These are phyloP conservation scores for Arthrobotrys megalospora DNA, from an alignment of 2,329 filamentous ascomycete species.

Conservation along the genomic window DNA sequence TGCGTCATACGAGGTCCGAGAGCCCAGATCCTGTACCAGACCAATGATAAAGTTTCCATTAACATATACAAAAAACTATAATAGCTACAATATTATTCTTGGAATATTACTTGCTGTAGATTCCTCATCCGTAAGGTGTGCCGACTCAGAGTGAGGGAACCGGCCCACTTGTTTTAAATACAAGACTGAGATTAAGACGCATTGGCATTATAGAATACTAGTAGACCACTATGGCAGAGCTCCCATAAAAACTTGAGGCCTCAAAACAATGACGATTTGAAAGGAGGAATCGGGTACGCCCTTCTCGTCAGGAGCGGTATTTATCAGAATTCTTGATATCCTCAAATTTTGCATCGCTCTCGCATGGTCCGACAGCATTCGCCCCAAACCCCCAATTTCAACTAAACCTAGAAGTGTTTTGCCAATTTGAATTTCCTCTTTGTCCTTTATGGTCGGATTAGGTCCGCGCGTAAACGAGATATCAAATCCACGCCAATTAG, in stretches of 20 bases:
- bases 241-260: slow-evolving; percentile 13
- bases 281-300: slow-evolving; percentile 8
- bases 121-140: too few relatives aligned
- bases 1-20: too few relatives aligned
- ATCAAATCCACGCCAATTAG: slow-evolving; percentile 18
- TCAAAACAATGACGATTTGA: slow-evolving; percentile 36
- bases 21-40: too few relatives aligned
- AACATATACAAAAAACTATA: too few relatives aligned
- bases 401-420: slow-evolving; percentile 36
- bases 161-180: too few relatives aligned
- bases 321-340: slow-evolving; percentile 34
- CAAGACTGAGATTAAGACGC: too few relatives aligned
- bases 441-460: background rate
- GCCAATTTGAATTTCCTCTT: slow-evolving; percentile 41
- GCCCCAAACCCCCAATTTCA: slow-evolving; percentile 33
- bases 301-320: background rate
- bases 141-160: too few relatives aligned
- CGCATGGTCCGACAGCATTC: slow-evolving; percentile 35
- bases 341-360: slow-evolving; percentile 16
- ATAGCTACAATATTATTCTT: too few relatives aligned
- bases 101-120: too few relatives aligned
- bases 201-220: too few relatives aligned
- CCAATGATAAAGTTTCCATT: too few relatives aligned
- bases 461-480: slow-evolving; percentile 16
- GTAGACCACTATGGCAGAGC: background rate